These are phyloP conservation scores for Meyerozyma carpophila DNA, from an alignment of 1,139 yeast species.

Conservation along the genomic window DNA sequence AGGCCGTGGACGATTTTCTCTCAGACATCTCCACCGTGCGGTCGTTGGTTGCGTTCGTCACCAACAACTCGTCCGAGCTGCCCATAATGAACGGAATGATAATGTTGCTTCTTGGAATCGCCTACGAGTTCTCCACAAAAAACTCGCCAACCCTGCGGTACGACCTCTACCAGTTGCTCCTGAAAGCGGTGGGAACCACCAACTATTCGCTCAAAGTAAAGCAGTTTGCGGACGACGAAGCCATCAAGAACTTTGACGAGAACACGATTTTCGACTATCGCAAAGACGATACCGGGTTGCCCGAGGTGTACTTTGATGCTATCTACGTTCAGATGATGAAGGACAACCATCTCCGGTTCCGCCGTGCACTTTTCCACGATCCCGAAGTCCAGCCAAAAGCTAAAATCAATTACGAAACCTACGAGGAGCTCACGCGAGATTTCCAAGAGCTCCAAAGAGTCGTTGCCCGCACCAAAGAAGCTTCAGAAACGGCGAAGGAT, in stretches of 20 bases:
- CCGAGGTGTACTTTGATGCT: conserved; percentile 69
- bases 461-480: conserved; percentile 23
- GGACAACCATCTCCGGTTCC: conserved; percentile 66
- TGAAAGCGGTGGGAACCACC: conserved; percentile 73
- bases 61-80: conserved; percentile 55
- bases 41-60: conserved; percentile 61
- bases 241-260: conserved; percentile 54
- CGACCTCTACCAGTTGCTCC: conserved; percentile 58
- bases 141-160: conserved; percentile 65
- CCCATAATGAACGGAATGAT: conserved; percentile 71
- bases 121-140: conserved; percentile 75
- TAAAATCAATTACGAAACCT: conserved; percentile 62
- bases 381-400: conserved; percentile 69
- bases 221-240: conserved; percentile 58
- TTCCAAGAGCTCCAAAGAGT: conserved; percentile 21
- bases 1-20: conserved; percentile 73
- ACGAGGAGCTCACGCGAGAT: conserved; percentile 54
- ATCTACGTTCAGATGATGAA: conserved; percentile 61
- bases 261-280: conserved; percentile 18
- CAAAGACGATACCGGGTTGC: conserved; percentile 80
- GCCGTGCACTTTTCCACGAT: conserved; percentile 65
- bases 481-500: conserved; percentile 15
- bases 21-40: conserved; percentile 62
- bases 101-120: conserved; percentile 65
- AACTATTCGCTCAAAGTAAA: conserved; percentile 70